Base-by-base conservation (phyloP, 2,329 filamentous ascomycete species). In the Metarhizium album region DNA sequence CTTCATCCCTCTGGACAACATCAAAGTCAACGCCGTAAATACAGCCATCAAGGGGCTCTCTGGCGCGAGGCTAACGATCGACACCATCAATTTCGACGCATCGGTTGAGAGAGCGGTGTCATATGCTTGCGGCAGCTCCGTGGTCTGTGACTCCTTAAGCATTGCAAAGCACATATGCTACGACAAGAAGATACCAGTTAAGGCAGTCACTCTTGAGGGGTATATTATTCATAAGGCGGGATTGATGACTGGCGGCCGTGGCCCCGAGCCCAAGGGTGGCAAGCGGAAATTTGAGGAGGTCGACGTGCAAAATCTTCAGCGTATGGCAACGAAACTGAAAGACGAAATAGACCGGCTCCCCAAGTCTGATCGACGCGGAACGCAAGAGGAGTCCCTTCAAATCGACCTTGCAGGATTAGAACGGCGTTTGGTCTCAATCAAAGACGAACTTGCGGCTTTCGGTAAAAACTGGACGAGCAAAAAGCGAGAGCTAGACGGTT, bases 191-290 rank as follows among this genome's bases (percentile, higher is more conserved):
- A 84, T 96, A 31, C 86, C 90, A 53, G 90, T 94, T 49, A 97
- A 97, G 67, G 90, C 91, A 4, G 91, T 98, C 13, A 95, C 90
- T 0, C 69, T 97, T 13, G 90, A 97, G 62, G 93, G 93, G n/a
- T 91, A 86, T 50, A 86, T 98, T 54, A 96, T 98, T 56, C 90
- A 95, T 72, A 97, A 97, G 65, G 90, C 87, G 45, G 93, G 93
- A 62, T 77, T 94, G 49, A 97, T 98, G 86, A 97, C 93, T 46
- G 93, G 93, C 74, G 93, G 93, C 57, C 86, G 90, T 54, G 85
- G 89, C 29, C 84, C 83, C 1, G 81, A 86, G 45, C 79, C 83
- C 45, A 87, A 86, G 64, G 82, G 84, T 50, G 80, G 80, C 53
- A 86, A 89, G 56, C 84, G 89, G 52, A 80, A 86, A 48, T 97